Conservation (phyloP, 139 green algal genomes). For the Coelastrella sp. region DNA sequence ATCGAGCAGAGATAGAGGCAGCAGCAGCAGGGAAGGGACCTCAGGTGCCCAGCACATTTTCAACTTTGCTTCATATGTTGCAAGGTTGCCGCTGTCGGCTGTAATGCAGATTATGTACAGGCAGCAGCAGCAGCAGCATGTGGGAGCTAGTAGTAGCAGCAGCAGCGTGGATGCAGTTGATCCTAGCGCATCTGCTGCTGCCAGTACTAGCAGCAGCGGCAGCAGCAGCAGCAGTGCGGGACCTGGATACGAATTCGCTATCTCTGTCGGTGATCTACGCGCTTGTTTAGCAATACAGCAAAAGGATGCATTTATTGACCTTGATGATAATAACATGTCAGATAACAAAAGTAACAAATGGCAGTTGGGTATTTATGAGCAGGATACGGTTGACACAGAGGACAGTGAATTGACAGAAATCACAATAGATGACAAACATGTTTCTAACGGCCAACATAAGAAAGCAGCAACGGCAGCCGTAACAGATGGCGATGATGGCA, state of each 20-base stretch:
- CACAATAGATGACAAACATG: background rate
- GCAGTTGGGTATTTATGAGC: slow-evolving; percentile 30
- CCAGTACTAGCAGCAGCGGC: background rate
- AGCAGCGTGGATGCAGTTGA: no score
- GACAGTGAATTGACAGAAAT: background rate
- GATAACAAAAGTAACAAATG: background rate
- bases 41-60: slow-evolving; percentile 9
- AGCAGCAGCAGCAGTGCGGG: background rate
- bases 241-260: background rate
- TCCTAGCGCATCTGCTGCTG: no score
- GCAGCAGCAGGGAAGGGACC: slow-evolving; percentile 28
- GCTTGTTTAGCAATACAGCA: background rate
- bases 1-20: background rate
- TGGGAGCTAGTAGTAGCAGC: no score
- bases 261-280: slow-evolving; percentile 10
- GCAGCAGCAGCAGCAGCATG: slow-evolving; percentile 3
- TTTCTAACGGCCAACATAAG: background rate
- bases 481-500: background rate
- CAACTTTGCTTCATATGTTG: slow-evolving; percentile 48
- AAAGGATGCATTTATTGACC: slow-evolving; percentile 2
- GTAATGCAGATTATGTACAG: slow-evolving; percentile 32
- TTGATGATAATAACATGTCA: background rate
- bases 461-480: background rate
- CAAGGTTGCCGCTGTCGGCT: slow-evolving; percentile 31
- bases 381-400: background rate